These are phyloP conservation scores for Cryptosporidium viatorum DNA, from an alignment of 169 alveolate genomes.

Conservation along the genomic window DNA sequence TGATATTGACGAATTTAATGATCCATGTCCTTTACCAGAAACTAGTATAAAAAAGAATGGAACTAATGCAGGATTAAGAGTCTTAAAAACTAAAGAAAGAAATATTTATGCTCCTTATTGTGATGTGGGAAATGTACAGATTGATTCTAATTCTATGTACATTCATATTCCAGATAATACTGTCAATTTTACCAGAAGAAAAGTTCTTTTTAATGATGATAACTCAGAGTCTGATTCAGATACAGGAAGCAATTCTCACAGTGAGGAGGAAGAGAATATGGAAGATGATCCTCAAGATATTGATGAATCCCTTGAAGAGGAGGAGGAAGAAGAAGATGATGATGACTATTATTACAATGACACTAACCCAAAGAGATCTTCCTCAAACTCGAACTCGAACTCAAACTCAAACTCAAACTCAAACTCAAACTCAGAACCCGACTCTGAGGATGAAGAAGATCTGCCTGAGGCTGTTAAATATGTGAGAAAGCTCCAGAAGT, in stretches of 20 bases:
- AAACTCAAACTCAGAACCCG: background rate
- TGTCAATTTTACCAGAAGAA: slow-evolving; percentile 91
- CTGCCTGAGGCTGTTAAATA: slow-evolving; percentile 87
- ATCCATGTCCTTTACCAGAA: slow-evolving; percentile 89
- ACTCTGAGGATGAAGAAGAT: slow-evolving; percentile 47
- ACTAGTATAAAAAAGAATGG: slow-evolving; percentile 81
- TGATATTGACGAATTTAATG: slow-evolving; percentile 83
- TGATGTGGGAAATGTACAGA: slow-evolving; percentile 94
- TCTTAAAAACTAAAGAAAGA: slow-evolving; percentile 94
- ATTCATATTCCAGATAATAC: slow-evolving; percentile 95
- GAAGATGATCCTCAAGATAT: slow-evolving; percentile 75
- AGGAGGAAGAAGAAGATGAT: slow-evolving; percentile 77
- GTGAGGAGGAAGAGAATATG: slow-evolving; percentile 77
- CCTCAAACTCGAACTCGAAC: background rate
- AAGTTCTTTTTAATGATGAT: slow-evolving; percentile 43
- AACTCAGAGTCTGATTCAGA: slow-evolving; percentile 67
- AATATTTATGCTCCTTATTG: slow-evolving; percentile 97
- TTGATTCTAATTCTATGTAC: slow-evolving; percentile 97
- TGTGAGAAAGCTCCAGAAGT: slow-evolving; percentile 88
- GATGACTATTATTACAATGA: slow-evolving; percentile 68
- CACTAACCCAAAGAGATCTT: slow-evolving; percentile 31
- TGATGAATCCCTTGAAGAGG: slow-evolving; percentile 37
- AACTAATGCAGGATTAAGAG: slow-evolving; percentile 84
- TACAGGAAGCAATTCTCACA: slow-evolving; percentile 61
- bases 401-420: background rate